Base-by-base conservation (phyloP, 495 filamentous ascomycete species). In the Aspergillus affinis region DNA sequence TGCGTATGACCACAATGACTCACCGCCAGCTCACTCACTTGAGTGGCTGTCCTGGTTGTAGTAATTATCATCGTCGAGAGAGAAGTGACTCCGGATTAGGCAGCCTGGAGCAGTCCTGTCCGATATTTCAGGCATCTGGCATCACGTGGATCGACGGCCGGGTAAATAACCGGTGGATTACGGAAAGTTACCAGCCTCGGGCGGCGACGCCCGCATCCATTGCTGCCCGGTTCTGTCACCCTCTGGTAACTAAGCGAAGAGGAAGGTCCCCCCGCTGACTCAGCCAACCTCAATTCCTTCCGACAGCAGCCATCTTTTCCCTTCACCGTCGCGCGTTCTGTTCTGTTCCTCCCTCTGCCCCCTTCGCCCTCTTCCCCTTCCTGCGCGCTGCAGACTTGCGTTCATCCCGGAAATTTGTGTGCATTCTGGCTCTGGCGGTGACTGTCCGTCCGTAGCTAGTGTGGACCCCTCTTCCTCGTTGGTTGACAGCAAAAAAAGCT, bases 311-410 rank as follows among this genome's bases (percentile, higher is more conserved):
- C 58, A 61, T 58, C 54, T 59, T 56, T 59, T 61, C 47, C 41
- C 54, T 55, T 56, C 54, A 52, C 61, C 65, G 64, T 54, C 50
- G 59, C 63, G 61, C 62, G 63, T 67, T 51, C 63, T 61, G 57
- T 61, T 66, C 69, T 63, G 65, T 65, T 69, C 63, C 68, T 65
- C 61, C 69, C 65, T 70, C 66, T 54, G 18, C 48, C 61, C 63
- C 63, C 56, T 60, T 61, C 61, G 63, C 55, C 61, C 52, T 26
- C 48, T 58, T 55, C 50, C 45, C 46, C 62, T 54, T 61, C 61
- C 53, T 66, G 54, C 62, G 62, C 69, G 57, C 69, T 62, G 61
- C 41, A 48, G n/a, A 54, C 51, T 57, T 63, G 51, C 59, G 56
- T 54, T 29, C 52, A 13, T 27, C 26, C 50, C 6, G 21, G 56